Base-by-base conservation (phyloP, 768 basidiomycete species). In the Boletus huronensis region DNA sequence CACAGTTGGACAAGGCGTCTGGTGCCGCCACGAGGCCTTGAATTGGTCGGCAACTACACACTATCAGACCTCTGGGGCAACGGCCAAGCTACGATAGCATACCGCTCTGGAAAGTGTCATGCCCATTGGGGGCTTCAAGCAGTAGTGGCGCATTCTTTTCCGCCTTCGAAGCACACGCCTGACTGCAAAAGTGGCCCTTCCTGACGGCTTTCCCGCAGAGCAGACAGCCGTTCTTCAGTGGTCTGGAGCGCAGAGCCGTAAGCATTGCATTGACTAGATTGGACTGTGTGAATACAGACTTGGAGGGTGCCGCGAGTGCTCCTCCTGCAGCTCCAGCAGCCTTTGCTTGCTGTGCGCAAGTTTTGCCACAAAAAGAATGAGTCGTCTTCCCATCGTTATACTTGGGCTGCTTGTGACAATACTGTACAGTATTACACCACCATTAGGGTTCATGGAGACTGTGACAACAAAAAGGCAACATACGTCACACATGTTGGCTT, bases 91-190 rank as follows among this genome's bases (percentile, higher is more conserved):
- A 50, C 49, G 23, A 43, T 34, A 19, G 68, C 79, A 26, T 60
- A 87, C 85, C 85, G 53, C 79, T 85, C 65, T 76, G 81, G 72
- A 87, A 88, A 0, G 83, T 86, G 23, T 75, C 75, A 64, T 88
- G 84, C 10, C 74, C 77, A 25, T 66, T 68, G 26, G 81, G 84
- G 16, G 87, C 80, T 56, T 87, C 85, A 3, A 88, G 64, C 44
- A 88, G 63, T 59, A 75, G 73, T 3, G 84, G 83, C 0, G 80
- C 83, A 54, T 68, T 78, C 61, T 74, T 76, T 59, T 79, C 81
- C 3, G 77, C 83, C 57, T 80, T 76, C 23, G 81, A 78, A 46
- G 72, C 71, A 63, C 86, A 88, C 2, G 73, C 65, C 60, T 78
- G 75, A 53, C 79, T 65, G 60, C 86, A 88, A 65, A 88, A 88